Conservation (phyloP, 179 eudicot genomes). For the Spergularia azorica region DNA sequence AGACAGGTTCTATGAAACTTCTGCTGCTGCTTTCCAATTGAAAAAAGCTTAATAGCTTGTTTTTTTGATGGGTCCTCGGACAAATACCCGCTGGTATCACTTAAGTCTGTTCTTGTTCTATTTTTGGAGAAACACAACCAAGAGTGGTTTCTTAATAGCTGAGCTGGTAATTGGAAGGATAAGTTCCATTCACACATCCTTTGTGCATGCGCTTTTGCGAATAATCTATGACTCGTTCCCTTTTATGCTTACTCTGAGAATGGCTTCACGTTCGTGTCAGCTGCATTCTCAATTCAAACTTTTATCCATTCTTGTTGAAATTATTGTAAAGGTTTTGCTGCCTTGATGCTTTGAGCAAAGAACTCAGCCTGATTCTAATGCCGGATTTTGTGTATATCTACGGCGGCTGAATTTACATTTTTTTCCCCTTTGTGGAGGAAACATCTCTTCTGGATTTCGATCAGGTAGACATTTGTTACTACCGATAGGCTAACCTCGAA, state of each 20-base stretch:
- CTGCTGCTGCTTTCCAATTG: constrained; percentile 41
- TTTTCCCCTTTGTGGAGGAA: too few species aligned
- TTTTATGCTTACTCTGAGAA: neutral
- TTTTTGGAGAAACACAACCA: constrained; percentile 27
- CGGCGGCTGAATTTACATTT: too few species aligned
- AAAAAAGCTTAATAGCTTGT: constrained; percentile 42
- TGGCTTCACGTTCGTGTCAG: constrained; percentile 9
- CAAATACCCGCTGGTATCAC: constrained; percentile 35
- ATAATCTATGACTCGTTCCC: constrained; percentile 32
- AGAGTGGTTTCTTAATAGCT: constrained; percentile 30
- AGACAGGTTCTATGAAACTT: constrained; percentile 38
- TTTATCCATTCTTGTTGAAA: constrained; percentile 5
- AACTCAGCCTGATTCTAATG: neutral
- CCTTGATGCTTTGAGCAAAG: neutral
- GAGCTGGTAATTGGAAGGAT: constrained; percentile 34
- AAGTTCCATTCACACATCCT: constrained; percentile 26
- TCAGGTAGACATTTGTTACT: too few species aligned
- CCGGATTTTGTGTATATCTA: neutral
- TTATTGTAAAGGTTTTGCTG: constrained; percentile 1
- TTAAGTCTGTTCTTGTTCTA: constrained; percentile 27
- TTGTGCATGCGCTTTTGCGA: constrained; percentile 20
- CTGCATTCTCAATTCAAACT: constrained; percentile 5
- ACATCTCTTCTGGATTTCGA: too few species aligned
- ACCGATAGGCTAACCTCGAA: too few species aligned
- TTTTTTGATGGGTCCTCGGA: constrained; percentile 35